Evolutionary conservation across 768 basidiomycete genomes (phyloP), one percentile per base, ranked within the genome.

Genomic region (Trametes coccinea): DNA sequence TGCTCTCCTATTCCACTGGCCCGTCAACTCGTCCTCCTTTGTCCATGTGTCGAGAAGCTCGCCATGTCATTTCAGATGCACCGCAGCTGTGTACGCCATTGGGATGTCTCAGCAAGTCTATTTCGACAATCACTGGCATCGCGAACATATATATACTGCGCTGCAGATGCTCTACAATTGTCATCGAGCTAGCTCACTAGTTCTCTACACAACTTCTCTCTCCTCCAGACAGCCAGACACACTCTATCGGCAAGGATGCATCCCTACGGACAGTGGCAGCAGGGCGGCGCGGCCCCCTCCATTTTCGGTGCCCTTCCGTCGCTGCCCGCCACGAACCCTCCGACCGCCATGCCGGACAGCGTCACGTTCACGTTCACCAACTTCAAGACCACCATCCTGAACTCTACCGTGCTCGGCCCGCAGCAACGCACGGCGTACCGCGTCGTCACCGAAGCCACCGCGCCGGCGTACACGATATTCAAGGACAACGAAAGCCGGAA

Each of bases 281-380:
- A 61, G 59, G 69, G 68, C 65, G 58, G 62, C 34, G 56, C 41
- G 16, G 68, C 77, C 4, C 82, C 85, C 49, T 87, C 87, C 49
- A 72, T 87, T 59, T 84, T 82, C 66, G 87, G 87, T 5, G 86
- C 85, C 0, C 81, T 88, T 17, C 87, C 87, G 31, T 85, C 74
- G 27, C 65, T 78, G 14, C 72, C 74, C 33, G 73, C 69, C 69
- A 74, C 66, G 13, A 64, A 61, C 44, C 58, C 68, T 9, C 67
- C 72, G 22, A 57, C 55, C 44, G 66, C 70, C 3, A 66, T 67
- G 47, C 68, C 73, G 7, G 69, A 74, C 14, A 74, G 75, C 59
- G 65, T 78, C 63, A 73, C 75, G 5, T 82, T 83, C 71, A 76
- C 77, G 50, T 83, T 88, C 76, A 79, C 80, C 10, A 72, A 77